Base-by-base conservation (phyloP, 1,284 basidiomycete genomes). In the Moesziomyces antarcticus region DNA sequence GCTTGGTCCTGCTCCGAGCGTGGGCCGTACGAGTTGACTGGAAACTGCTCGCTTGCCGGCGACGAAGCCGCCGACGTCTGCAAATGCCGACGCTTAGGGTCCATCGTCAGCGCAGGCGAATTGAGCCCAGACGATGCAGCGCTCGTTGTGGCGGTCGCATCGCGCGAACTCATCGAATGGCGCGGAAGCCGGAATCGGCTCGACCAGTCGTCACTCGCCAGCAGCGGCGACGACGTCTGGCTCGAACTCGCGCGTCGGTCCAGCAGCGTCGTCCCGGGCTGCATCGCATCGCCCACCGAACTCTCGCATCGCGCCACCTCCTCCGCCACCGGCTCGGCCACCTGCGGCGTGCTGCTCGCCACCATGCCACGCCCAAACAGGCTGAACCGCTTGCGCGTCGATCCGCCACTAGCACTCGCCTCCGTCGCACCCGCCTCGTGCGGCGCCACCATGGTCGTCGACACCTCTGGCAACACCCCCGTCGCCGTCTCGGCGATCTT, bases 11-110 rank as follows among this genome's bases (percentile, higher is more conserved):
- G 58, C 43, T 65, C 69, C 24, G 63, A 72, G 21, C 63, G 57
- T 3, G 63, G 55, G 24, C 69, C 69, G 22, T 72, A 72, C 58
- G 62, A 65, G 49, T 72, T 72, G 63, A 72, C 69, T 13, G 58
- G 24, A 35, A 62, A 62, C 45, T 72, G 58, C 59, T 72, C 62
- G 25, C 54, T 60, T 5, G 57, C 53, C 18, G 61, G 68, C 20
- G 68, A 71, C 22, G 68, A 61, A 22, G 61, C 30, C 1, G 57
- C 57, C 16, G 57, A 58, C 5, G 42, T 24, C 16, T 64, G 66
- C 55, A 69, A 24, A 18, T 56, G 51, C 43, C 48, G 49, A 40
- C 51, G 59, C 44, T 55, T 69, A 0, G 66, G 59, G 16, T 69
- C 66, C 59, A 69, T 62, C 7, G 56, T 59, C 52, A 69, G 44